These are phyloP conservation scores for Penicillium sp. DNA, from an alignment of 2,329 filamentous ascomycete genomes.

Conservation along the genomic window DNA sequence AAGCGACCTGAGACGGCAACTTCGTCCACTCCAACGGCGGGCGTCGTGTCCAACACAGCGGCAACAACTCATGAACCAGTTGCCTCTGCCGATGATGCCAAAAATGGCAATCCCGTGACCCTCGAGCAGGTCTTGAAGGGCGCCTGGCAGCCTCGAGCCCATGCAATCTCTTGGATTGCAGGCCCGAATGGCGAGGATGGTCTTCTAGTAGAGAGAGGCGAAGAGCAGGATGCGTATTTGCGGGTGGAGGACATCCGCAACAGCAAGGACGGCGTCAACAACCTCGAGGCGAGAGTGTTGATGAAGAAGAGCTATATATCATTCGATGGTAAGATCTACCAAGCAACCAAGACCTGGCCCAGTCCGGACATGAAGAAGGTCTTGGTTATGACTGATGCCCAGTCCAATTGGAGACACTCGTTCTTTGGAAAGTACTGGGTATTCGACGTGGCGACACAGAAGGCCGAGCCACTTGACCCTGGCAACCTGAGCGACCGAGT, in stretches of 20 bases:
- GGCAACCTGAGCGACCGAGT: constrained; percentile 64
- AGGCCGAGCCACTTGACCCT: constrained; percentile 75
- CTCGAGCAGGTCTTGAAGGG: constrained; percentile 45
- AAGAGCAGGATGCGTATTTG: constrained; percentile 68
- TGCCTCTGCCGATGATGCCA: constrained; percentile 33
- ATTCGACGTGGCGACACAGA: constrained; percentile 82
- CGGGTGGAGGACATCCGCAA: constrained; percentile 82
- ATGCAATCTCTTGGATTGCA: constrained; percentile 50
- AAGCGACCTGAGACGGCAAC: constrained; percentile 35
- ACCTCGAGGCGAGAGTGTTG: constrained; percentile 64
- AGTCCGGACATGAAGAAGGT: constrained; percentile 85
- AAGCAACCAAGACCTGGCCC: constrained; percentile 67
- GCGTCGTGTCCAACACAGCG: constrained; percentile 23
- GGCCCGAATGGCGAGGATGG: constrained; percentile 67
- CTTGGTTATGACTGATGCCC: constrained; percentile 70
- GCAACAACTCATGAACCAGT: constrained; percentile 31
- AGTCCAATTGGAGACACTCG: constrained; percentile 88
- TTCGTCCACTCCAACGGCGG: background rate
- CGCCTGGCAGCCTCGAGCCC: constrained; percentile 39
- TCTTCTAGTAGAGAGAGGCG: constrained; percentile 71
- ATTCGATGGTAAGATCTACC: constrained; percentile 58
- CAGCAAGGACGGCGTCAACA: constrained; percentile 48
- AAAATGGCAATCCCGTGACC: constrained; percentile 45
- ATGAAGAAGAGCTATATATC: constrained; percentile 71
- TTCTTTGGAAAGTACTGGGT: constrained; percentile 87